Conservation (phyloP, 2,329 filamentous ascomycete genomes). For the Didymella segeticola region DNA sequence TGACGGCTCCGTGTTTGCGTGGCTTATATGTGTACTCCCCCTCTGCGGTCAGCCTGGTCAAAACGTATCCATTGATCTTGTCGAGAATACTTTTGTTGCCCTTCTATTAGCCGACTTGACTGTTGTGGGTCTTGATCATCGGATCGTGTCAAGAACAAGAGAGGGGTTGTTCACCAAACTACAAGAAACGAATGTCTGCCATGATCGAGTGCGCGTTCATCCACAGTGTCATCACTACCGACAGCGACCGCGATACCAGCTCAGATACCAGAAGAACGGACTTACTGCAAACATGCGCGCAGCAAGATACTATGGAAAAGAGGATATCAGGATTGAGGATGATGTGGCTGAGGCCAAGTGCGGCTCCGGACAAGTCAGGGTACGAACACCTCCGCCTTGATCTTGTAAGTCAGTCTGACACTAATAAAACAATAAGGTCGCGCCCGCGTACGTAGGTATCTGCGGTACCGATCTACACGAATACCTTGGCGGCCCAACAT, state of each 20-base stretch:
- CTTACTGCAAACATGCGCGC: conserved; percentile 56
- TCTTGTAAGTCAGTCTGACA: not conserved
- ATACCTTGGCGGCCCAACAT: conserved; percentile 57
- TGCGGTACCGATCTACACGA: conserved; percentile 62
- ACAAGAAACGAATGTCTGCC: conserved; percentile 28
- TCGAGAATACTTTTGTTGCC: not conserved
- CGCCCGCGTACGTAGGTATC: conserved; percentile 59
- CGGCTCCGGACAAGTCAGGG: conserved; percentile 58
- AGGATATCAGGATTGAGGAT: conserved; percentile 61
- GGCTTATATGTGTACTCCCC: not conserved
- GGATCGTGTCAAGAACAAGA: not conserved
- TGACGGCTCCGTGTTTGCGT: not conserved
- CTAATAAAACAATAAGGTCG: conserved; percentile 37
- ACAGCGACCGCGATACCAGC: not conserved
- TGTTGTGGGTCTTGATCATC: not conserved
- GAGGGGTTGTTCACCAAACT: not conserved
- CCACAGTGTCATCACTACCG: conserved; percentile 32
- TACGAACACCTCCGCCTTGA: conserved; percentile 20
- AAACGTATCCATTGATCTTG: too few relatives aligned
- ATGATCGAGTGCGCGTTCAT: conserved; percentile 40
- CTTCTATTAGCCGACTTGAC: conserved; percentile 11
- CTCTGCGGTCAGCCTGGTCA: not conserved
- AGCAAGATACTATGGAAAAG: conserved; percentile 62
- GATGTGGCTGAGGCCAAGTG: conserved; percentile 57
- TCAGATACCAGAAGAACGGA: not conserved